phyloP scores from a whole-genome alignment of 176 grass and related monocot genomes.

The Musa schizocarpa region DNA sequence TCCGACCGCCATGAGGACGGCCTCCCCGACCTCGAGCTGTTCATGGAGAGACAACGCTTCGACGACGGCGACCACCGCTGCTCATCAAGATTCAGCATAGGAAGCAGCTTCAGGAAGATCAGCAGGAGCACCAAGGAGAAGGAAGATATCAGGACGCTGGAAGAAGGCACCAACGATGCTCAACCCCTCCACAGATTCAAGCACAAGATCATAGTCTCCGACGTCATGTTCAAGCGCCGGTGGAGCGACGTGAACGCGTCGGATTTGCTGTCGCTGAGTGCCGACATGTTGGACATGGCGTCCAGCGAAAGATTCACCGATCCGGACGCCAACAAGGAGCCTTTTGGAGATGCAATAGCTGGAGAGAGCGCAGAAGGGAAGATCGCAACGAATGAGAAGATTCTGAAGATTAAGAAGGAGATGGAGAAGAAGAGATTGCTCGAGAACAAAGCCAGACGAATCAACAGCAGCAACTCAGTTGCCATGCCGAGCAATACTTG shows the following conservation, averaged over 20 bases:
- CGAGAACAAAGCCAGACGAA: conserved; percentile 4
- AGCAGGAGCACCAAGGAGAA: neutral
- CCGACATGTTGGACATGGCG: conserved; percentile 46
- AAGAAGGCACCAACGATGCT: neutral
- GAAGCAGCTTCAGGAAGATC: conserved; percentile 13
- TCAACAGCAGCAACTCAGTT: neutral
- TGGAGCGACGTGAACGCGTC: conserved; percentile 92
- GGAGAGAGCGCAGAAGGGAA: neutral
- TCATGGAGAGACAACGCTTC: neutral
- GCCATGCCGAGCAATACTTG: no score
- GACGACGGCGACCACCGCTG: conserved; percentile 29
- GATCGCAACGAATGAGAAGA: neutral
- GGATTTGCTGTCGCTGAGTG: conserved; percentile 56
- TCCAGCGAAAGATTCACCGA: conserved; percentile 41
- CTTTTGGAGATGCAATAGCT: neutral
- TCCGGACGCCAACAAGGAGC: neutral
- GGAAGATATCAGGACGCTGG: neutral
- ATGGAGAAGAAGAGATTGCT: conserved; percentile 53
- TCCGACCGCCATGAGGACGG: neutral
- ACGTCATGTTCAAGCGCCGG: conserved; percentile 61
- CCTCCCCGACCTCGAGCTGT: conserved; percentile 5
- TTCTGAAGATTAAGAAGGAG: conserved; percentile 19
- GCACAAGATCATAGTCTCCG: conserved; percentile 69
- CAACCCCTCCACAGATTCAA: conserved; percentile 40
- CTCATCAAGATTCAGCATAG: conserved; percentile 33